Conservation (phyloP, 1,139 yeast species). For the Groenewaldozyma auringiensis region DNA sequence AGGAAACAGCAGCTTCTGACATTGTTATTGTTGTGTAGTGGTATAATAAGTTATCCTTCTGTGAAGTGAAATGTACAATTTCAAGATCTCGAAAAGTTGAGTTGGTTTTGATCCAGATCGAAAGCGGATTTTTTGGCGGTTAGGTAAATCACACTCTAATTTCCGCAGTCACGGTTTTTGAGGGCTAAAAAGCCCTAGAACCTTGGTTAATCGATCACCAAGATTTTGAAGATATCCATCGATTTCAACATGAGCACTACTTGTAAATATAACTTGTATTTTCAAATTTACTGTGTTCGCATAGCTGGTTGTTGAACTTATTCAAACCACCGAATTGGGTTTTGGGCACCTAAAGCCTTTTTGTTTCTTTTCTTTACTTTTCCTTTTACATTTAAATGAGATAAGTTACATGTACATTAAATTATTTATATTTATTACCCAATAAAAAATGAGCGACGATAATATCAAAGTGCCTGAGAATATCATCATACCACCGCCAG, state of each 20-base stretch:
- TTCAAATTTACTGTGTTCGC: no score
- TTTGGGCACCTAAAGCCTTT: no score
- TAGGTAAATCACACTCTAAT: conserved; percentile 1
- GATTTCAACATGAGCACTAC: no score
- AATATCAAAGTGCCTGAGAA: not conserved
- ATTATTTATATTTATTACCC: not conserved
- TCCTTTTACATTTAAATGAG: no score
- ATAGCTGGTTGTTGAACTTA: no score
- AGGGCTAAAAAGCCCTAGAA: not conserved
- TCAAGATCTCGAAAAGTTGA: conserved; percentile 6
- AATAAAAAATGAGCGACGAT: not conserved
- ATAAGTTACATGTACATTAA: no score
- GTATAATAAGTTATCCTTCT: not conserved
- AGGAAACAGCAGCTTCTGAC: conserved; percentile 61
- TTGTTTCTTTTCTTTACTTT: no score
- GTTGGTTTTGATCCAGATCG: not conserved
- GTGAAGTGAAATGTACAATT: not conserved
- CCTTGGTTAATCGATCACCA: not conserved
- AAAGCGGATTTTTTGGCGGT: not conserved
- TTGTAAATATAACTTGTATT: no score
- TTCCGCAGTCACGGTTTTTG: conserved; percentile 8
- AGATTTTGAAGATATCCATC: not conserved
- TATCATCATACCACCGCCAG: conserved; percentile 48
- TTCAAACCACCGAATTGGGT: no score
- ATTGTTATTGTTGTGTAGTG: conserved; percentile 27